Evolutionary conservation across 2,329 filamentous ascomycete genomes (phyloP).

Genomic region (Drechslerella dactyloides): DNA sequence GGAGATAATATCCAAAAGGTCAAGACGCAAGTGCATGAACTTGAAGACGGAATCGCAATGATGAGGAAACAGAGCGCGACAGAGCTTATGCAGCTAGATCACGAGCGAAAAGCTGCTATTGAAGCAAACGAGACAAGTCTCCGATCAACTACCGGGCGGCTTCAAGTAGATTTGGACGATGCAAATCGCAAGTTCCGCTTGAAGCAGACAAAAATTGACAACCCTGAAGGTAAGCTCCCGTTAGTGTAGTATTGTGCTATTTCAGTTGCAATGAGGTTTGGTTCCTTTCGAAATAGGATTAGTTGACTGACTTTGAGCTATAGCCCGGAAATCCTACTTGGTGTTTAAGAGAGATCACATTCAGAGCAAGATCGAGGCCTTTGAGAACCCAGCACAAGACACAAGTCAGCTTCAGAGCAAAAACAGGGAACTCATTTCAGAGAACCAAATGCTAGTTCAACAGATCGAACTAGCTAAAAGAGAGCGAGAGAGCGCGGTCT

Average conservation of each 20-base stretch:
- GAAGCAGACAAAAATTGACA: constrained; percentile 13
- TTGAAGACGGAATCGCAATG: not conserved
- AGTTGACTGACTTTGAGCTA: no score
- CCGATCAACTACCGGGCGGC: not conserved
- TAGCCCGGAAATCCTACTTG: constrained; percentile 6
- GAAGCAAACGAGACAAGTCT: not conserved
- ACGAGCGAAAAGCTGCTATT: not conserved
- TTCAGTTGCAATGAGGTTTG: no score
- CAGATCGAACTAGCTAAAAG: no score
- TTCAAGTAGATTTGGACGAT: constrained; percentile 7
- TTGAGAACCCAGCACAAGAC: not conserved
- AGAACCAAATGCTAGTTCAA: not conserved
- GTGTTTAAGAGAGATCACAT: constrained; percentile 12
- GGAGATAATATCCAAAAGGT: not conserved
- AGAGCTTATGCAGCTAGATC: not conserved
- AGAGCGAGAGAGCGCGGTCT: not conserved
- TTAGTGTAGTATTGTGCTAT: no score
- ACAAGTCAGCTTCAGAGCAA: not conserved
- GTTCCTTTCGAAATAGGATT: no score
- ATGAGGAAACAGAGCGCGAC: not conserved
- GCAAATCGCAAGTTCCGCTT: not conserved
- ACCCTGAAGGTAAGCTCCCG: constrained; percentile 5
- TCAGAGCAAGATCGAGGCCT: constrained; percentile 5
- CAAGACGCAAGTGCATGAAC: not conserved
- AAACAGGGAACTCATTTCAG: not conserved